Percentiles rank a stretch among this genome's conserved stretches.
phyloP scores from a whole-genome alignment of 1,284 basidiomycete species.

The Marasmius oreades region DNA sequence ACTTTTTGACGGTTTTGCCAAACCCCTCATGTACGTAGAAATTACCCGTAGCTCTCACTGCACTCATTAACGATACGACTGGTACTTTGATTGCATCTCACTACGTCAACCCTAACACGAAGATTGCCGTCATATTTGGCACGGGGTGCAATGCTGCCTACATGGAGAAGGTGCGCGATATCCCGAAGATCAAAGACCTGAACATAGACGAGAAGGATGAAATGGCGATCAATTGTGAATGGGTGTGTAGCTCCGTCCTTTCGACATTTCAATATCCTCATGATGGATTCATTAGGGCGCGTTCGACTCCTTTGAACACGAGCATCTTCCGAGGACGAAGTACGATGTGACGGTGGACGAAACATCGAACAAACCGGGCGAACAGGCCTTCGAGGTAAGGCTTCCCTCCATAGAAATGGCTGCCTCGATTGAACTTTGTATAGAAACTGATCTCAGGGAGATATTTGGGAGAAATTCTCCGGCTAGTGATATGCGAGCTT shows the following conservation, averaged over 20 bases:
- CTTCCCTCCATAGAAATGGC: neutral
- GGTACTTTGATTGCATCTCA: conserved; percentile 96
- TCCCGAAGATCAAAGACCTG: conserved; percentile 77
- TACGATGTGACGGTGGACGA: conserved; percentile 94
- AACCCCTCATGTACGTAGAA: conserved; percentile 35
- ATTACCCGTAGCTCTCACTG: conserved; percentile 75
- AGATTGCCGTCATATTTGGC: conserved; percentile 96
- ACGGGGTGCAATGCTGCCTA: conserved; percentile 99
- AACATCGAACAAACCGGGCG: conserved; percentile 92
- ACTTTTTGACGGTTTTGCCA: neutral
- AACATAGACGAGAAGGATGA: conserved; percentile 67
- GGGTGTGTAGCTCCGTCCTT: conserved; percentile 47
- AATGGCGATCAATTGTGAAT: conserved; percentile 98
- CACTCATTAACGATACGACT: conserved; percentile 96
- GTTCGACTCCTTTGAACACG: conserved; percentile 95
- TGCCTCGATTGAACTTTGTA: neutral
- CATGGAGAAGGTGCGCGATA: conserved; percentile 82
- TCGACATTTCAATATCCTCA: neutral
- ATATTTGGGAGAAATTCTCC: conserved; percentile 95
- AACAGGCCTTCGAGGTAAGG: conserved; percentile 85
- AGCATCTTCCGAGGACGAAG: conserved; percentile 91
- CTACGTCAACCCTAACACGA: conserved; percentile 89
- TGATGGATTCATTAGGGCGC: conserved; percentile 65
- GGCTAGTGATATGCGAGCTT: conserved; percentile 91
- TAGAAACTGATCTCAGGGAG: conserved; percentile 98